Evolutionary conservation across 495 filamentous ascomycete species (phyloP).

Genomic region (Parathielavia appendiculata): DNA sequence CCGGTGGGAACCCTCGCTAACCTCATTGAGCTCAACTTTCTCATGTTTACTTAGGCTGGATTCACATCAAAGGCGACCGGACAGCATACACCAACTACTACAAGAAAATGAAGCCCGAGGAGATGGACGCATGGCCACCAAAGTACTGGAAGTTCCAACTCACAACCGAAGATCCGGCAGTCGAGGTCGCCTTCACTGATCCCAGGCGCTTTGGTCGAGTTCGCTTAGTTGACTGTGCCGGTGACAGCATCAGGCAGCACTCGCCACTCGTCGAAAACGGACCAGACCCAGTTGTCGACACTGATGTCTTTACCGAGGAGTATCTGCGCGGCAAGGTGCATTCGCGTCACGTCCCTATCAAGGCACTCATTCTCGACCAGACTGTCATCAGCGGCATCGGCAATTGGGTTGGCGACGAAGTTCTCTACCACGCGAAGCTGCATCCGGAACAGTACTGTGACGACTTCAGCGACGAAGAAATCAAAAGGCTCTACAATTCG

Average conservation of each 20-base stretch:
- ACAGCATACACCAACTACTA: constrained; percentile 67
- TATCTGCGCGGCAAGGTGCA: constrained; percentile 66
- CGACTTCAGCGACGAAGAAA: constrained; percentile 66
- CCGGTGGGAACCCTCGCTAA: constrained; percentile 19
- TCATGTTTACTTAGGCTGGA: constrained; percentile 56
- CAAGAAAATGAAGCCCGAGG: constrained; percentile 55
- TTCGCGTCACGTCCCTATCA: constrained; percentile 75
- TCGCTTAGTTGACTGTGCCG: constrained; percentile 74
- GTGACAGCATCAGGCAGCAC: constrained; percentile 64
- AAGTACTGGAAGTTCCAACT: constrained; percentile 84
- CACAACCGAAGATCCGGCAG: constrained; percentile 52
- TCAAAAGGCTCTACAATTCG: constrained; percentile 64
- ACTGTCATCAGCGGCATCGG: constrained; percentile 87
- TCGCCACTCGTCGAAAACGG: constrained; percentile 84
- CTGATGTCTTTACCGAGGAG: constrained; percentile 62
- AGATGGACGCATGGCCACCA: constrained; percentile 72
- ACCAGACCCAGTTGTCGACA: constrained; percentile 85
- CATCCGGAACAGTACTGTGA: constrained; percentile 92
- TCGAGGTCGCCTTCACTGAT: constrained; percentile 82
- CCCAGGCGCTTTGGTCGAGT: constrained; percentile 68
- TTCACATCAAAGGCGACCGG: constrained; percentile 72
- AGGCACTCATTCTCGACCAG: constrained; percentile 83
- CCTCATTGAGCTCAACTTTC: not conserved
- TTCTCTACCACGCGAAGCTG: constrained; percentile 77
- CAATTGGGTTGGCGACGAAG: constrained; percentile 95